Base-by-base conservation (phyloP, 495 filamentous ascomycete genomes). In the Aspergillus taichungensis region DNA sequence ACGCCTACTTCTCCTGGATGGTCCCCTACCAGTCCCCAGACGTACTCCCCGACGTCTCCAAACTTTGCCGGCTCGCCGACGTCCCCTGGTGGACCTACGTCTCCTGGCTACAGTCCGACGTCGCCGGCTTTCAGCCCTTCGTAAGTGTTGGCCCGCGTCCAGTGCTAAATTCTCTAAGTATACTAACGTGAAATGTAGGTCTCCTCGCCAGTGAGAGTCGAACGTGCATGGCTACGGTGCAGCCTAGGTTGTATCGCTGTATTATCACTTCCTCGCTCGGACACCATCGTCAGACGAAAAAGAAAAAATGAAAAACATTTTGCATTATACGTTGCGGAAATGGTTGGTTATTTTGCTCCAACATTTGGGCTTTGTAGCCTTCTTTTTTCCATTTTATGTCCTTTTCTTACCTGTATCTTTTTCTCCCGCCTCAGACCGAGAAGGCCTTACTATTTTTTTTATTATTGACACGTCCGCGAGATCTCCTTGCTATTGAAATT, bases 31-130 rank as follows among this genome's bases (percentile, higher is more conserved):
- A 83, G 79, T 11, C 83, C 82, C 5, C 76, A 79, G 53, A 77
- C 75, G 6, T 88, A 89, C 59, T 87, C 83, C 34, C 85, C 85
- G 6, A 88, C 84, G 32, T 87, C 83, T 50, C 86, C 86, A 24
- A 72, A 75, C 34, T 80, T 85, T 64, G 69, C 74, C 63, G 73
- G 73, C 51, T 80, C 79, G 14, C 77, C 79, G 51, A 74, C 71
- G 37, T 75, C 69, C 28, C 67, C 67, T 47, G 62, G 67, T 42
- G 62, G 71, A n/a, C 69, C 71, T 24, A 71, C 69, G 8, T 74
- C 74, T 43, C 76, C 76, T 43, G 72, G 72, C 35, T 80, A 77
- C 60, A 77, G 75, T 47, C 77, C 77, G 30, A 76, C 70, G 47
- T 74, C 71, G 24, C 72, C 72, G 41, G 63, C 66, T 43, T 73